These are phyloP conservation scores for Sclerotinia borealis DNA, from an alignment of 2,329 filamentous ascomycete species.

Conservation along the genomic window DNA sequence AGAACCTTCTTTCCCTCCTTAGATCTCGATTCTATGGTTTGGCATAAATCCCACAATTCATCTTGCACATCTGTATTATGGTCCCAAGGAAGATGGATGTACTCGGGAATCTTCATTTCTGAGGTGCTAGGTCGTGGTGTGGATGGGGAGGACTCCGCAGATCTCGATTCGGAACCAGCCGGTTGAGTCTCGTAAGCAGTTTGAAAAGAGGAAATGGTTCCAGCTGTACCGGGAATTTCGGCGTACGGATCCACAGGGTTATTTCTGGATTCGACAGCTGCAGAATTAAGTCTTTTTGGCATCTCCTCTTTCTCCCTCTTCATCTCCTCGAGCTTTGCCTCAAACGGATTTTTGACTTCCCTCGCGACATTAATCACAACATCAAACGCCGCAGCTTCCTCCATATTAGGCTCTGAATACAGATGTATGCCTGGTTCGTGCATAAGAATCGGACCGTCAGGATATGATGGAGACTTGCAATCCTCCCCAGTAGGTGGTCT, in stretches of 20 bases:
- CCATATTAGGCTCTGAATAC: conserved; percentile 72
- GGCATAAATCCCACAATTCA: conserved; percentile 69
- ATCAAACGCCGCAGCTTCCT: conserved; percentile 72
- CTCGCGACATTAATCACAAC: conserved; percentile 80
- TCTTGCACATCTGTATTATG: conserved; percentile 81
- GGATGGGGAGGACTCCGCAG: conserved; percentile 40
- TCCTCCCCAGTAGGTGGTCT: conserved; percentile 71
- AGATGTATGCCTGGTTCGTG: conserved; percentile 73
- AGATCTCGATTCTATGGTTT: conserved; percentile 67
- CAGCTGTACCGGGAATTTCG: conserved; percentile 44
- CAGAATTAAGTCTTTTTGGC: conserved; percentile 28
- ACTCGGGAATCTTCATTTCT: conserved; percentile 58
- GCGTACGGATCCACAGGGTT: conserved; percentile 7
- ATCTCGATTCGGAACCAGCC: conserved; percentile 18
- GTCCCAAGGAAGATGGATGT: conserved; percentile 83
- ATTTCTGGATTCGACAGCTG: conserved; percentile 25
- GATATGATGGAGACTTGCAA: conserved; percentile 76
- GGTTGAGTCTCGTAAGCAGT: conserved; percentile 55
- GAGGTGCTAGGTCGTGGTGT: conserved; percentile 47
- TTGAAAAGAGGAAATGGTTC: conserved; percentile 51
- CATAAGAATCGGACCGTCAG: conserved; percentile 74
- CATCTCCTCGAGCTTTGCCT: conserved; percentile 43
- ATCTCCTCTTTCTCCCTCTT: conserved; percentile 27
- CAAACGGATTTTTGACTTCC: conserved; percentile 74
- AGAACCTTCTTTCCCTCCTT: conserved; percentile 71